phyloP scores from a whole-genome alignment of 306 rosid species.

The Mucuna pruriens region DNA sequence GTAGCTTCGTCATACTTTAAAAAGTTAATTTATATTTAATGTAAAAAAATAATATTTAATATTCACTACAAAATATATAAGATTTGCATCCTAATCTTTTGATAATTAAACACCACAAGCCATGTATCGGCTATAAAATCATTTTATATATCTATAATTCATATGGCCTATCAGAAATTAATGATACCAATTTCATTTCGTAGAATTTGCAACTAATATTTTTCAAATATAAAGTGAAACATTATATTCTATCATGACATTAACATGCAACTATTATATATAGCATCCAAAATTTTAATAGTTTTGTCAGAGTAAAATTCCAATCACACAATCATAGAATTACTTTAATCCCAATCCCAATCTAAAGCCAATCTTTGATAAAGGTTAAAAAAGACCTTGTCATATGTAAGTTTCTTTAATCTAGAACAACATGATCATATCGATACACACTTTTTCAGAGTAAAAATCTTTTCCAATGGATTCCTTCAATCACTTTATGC shows the following conservation, averaged over 20 bases:
- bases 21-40: neutral
- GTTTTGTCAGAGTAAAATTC: neutral
- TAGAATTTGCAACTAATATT: neutral
- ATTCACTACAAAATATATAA: neutral
- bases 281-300: constrained; percentile 5
- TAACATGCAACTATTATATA: constrained; percentile 26
- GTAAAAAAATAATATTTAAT: constrained; percentile 1
- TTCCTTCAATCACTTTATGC: constrained; percentile 62
- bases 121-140: neutral
- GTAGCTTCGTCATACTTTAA: neutral
- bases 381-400: constrained; percentile 30
- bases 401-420: constrained; percentile 35
- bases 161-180: neutral
- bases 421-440: constrained; percentile 44
- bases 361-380: constrained; percentile 27
- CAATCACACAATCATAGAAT: neutral
- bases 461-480: constrained; percentile 59
- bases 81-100: neutral
- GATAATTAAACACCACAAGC: neutral
- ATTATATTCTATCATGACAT: constrained; percentile 14
- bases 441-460: constrained; percentile 42
- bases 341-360: constrained; percentile 1
- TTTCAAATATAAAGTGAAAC: neutral
- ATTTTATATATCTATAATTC: neutral
- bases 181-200: neutral